Percentiles rank a stretch among this genome's conserved stretches.
Conservation (phyloP, 495 filamentous ascomycete genomes). For the Penicillium angulare region DNA sequence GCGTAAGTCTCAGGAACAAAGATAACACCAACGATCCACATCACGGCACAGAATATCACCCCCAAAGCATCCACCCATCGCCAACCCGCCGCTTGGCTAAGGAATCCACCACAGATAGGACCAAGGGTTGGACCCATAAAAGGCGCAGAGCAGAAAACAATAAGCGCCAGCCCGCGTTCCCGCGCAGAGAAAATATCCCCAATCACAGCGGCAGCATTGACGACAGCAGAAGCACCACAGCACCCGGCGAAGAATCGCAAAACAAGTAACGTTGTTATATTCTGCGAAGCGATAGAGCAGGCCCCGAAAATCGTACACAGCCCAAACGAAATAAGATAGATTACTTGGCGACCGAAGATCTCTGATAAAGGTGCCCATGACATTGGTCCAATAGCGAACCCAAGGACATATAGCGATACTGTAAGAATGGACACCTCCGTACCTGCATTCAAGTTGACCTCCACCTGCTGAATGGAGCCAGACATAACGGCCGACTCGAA, state of each 20-base stretch:
- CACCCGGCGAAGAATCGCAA: slow-evolving; percentile 64
- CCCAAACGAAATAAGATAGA: slow-evolving; percentile 56
- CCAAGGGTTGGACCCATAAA: slow-evolving; percentile 52
- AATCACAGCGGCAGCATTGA: slow-evolving; percentile 61
- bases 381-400: slow-evolving; percentile 61
- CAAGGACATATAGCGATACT: slow-evolving; percentile 63
- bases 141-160: slow-evolving; percentile 54
- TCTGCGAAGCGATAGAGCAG: slow-evolving; percentile 52
- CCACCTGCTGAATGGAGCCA: slow-evolving; percentile 56
- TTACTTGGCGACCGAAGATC: slow-evolving; percentile 58
- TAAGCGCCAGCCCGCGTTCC: slow-evolving; percentile 55
- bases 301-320: slow-evolving; percentile 58
- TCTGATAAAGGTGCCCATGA: slow-evolving; percentile 59
- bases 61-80: slow-evolving; percentile 54
- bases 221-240: slow-evolving; percentile 13
- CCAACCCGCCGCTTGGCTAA: slow-evolving; percentile 51
- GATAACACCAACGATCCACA: slow-evolving; percentile 48
- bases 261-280: slow-evolving; percentile 58
- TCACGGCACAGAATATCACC: slow-evolving; percentile 26
- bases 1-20: slow-evolving; percentile 69
- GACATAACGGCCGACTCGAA: slow-evolving; percentile 67
- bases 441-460: slow-evolving; percentile 50
- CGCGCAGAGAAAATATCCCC: slow-evolving; percentile 57
- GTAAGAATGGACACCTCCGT: slow-evolving; percentile 55
- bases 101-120: slow-evolving; percentile 49